Percentiles rank a stretch among this genome's conserved stretches.
Conservation (phyloP, 2,329 filamentous ascomycete genomes). For the Trichoderma guizhouense region DNA sequence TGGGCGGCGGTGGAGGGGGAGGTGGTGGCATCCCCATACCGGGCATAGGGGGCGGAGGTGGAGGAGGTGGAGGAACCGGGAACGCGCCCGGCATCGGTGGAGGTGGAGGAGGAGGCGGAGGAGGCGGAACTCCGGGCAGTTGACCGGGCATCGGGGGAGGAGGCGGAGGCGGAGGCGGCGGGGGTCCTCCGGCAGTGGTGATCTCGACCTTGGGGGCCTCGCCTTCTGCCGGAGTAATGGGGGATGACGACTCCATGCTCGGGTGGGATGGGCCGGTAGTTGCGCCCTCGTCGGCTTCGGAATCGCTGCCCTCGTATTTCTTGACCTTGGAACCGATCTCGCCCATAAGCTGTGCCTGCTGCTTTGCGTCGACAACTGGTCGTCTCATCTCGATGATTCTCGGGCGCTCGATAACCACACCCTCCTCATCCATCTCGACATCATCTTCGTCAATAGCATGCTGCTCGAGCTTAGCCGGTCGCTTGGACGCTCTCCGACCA, state of each 20-base stretch:
- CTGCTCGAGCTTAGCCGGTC: conserved; percentile 46
- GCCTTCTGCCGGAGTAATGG: conserved; percentile 61
- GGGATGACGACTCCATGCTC: conserved; percentile 68
- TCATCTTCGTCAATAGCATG: conserved; percentile 49
- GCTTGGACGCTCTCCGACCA: conserved; percentile 53
- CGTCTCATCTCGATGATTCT: conserved; percentile 74
- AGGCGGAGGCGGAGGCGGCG: conserved; percentile 36
- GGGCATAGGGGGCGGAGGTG: conserved; percentile 45
- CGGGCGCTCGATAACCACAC: conserved; percentile 72
- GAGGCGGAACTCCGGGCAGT: conserved; percentile 30
- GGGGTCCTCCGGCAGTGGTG: conserved; percentile 40
- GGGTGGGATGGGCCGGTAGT: conserved; percentile 74
- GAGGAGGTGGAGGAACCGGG: conserved; percentile 39
- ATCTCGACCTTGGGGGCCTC: conserved; percentile 61
- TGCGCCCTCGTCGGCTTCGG: conserved; percentile 62
- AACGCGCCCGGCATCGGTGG: conserved; percentile 39
- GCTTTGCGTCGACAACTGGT: conserved; percentile 63
- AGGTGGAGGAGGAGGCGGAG: conserved; percentile 37
- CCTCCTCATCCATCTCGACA: conserved; percentile 51
- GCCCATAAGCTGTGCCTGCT: conserved; percentile 60
- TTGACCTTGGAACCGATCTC: conserved; percentile 76
- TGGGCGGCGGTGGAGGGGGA: conserved; percentile 38
- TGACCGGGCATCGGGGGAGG: conserved; percentile 37
- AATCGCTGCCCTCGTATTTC: conserved; percentile 69
- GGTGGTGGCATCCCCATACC: conserved; percentile 29